phyloP scores from a whole-genome alignment of 2,329 filamentous ascomycete species.

The Aureobasidium namibiae region DNA sequence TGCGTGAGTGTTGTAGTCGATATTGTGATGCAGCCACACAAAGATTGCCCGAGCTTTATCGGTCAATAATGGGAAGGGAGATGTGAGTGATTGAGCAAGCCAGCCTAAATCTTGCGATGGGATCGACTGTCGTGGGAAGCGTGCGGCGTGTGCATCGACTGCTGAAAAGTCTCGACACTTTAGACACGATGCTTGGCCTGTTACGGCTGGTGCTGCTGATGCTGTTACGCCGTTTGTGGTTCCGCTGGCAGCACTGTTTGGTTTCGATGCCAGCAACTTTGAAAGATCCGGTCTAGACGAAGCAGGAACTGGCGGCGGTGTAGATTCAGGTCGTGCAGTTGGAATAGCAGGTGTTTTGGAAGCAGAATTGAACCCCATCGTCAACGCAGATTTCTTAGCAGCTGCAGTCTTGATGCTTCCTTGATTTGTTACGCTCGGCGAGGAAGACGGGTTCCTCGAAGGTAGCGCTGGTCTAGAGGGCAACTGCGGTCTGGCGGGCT shows the following conservation, averaged over 20 bases:
- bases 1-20: conserved; percentile 70
- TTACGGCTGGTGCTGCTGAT: conserved; percentile 15
- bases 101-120: conserved; percentile 60
- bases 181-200: conserved; percentile 50
- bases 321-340: conserved; percentile 11
- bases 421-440: conserved; percentile 9
- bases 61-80: conserved; percentile 74
- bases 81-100: conserved; percentile 69
- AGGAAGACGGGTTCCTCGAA: conserved; percentile 21
- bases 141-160: conserved; percentile 69
- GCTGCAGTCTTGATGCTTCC: conserved; percentile 17
- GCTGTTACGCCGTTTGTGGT: conserved; percentile 22
- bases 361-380: conserved; percentile 36
- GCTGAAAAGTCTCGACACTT: conserved; percentile 80
- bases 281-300: conserved; percentile 51
- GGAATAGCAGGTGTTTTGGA: conserved; percentile 18
- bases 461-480: conserved; percentile 17
- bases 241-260: conserved; percentile 21
- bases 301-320: conserved; percentile 45
- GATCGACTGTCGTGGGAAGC: conserved; percentile 64
- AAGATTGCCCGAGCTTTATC: conserved; percentile 93
- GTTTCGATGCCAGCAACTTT: conserved; percentile 47
- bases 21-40: conserved; percentile 91
- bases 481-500: conserved; percentile 11
- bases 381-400: conserved; percentile 38